Evolutionary conservation across 2,329 filamentous ascomycete species (phyloP).

Genomic region (Xylaria sp.): DNA sequence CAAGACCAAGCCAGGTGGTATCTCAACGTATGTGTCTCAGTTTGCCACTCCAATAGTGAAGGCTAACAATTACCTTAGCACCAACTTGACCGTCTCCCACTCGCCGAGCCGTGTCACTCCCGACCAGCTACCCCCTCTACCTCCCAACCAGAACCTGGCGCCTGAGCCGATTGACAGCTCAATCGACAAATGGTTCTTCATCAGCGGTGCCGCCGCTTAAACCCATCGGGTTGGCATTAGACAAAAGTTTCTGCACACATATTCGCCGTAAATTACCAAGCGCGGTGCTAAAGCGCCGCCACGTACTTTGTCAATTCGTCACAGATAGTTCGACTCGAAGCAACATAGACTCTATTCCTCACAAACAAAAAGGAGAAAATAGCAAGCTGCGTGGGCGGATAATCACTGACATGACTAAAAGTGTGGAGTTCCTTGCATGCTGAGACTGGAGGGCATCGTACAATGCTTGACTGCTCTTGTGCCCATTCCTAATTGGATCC

Average conservation of each 20-base stretch:
- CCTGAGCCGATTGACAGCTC: constrained; percentile 92
- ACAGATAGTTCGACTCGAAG: constrained; percentile 28
- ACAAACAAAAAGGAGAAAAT: neutral
- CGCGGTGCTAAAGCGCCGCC: constrained; percentile 35
- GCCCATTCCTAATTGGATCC: neutral
- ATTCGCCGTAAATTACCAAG: constrained; percentile 28
- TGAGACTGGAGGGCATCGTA: constrained; percentile 6
- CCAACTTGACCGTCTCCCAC: constrained; percentile 81
- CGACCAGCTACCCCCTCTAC: constrained; percentile 79
- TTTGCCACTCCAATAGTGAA: constrained; percentile 10
- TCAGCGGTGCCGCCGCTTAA: constrained; percentile 92
- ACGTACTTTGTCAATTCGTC: constrained; percentile 23
- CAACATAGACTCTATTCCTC: constrained; percentile 18
- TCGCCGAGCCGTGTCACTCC: constrained; percentile 78
- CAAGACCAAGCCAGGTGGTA: constrained; percentile 80
- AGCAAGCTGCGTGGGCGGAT: neutral
- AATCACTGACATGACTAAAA: neutral
- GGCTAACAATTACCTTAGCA: constrained; percentile 60
- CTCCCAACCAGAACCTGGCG: constrained; percentile 79
- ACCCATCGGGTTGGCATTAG: constrained; percentile 45
- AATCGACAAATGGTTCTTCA: constrained; percentile 99
- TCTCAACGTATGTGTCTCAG: constrained; percentile 77
- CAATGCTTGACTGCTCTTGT: constrained; percentile 2
- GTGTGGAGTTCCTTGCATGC: constrained; percentile 7
- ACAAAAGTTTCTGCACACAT: constrained; percentile 42